Base-by-base conservation (phyloP, 257 asterid genomes). In the Oldenlandia corymbosa region DNA sequence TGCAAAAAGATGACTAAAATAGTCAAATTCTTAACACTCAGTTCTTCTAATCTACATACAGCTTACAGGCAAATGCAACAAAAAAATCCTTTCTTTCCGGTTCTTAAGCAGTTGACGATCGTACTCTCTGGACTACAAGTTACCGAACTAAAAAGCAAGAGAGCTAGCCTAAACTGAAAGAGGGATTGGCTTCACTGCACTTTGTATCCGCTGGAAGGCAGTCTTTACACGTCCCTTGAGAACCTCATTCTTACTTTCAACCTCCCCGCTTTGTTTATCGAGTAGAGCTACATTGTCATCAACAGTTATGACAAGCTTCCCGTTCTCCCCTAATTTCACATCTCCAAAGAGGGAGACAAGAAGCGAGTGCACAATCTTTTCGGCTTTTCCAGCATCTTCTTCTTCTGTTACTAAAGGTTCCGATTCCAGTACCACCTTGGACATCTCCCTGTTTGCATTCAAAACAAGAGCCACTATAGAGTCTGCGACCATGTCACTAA, bases 401-500 rank as follows among this genome's bases (percentile, higher is more conserved):
- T 74, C 90, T 21, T 76, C 89, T 3, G 58, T 79, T 23, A 47
- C 8, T 51, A 65, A 74, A 3, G 75, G 72, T 52, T 82, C 98
- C 0, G 89, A 68, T 69, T 86, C 98, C 30, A 73, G 75, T 66
- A 80, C 86, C 72, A 83, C 79, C 74, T 77, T 84, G 18, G 90
- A 81, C 80, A 84, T 75, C 61, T 85, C 95, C 49, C 95, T 74
- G 65, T 94, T 80, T 26, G 94, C 99, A 70, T 89, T 92, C 20
- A 87, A 70, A 71, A 92, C 84, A 43, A 92, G 76, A 55, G 99
- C 91, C 66, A 89, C 96, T 1, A 92, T 66, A 1, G 97, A 92
- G 75, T 92, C 97, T 2, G 99, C 84, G 28, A 93, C 97, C 97
- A 93, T 87, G 69, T 93, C 99, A 67, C 88, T 84, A 54, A 93